Base-by-base conservation (phyloP, 2,329 filamentous ascomycete species). In the Monascus ruber region DNA sequence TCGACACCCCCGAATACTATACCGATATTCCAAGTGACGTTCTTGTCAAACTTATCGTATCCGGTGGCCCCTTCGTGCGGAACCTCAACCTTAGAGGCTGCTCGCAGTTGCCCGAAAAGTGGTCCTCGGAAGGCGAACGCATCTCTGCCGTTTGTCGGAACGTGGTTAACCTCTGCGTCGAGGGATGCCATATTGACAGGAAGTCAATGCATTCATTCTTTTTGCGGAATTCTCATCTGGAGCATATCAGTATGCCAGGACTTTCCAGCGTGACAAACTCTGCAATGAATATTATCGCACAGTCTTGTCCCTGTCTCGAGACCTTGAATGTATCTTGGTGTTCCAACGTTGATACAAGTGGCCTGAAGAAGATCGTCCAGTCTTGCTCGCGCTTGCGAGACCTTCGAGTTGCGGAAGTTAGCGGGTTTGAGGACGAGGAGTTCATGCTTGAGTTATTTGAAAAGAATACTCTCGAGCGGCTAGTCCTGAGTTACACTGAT, bases 321-420 rank as follows among this genome's bases (percentile, higher is more conserved):
- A 73, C 76, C 40, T 73, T 96, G 47, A 93, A 95, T 52, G 76
- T 96, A 17, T 94, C 87, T 0, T 96, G 89, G 86, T 98, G 91
- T 65, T 80, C 79, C 48, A 82, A 86, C 44, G 78, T 95, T 55
- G 82, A 91, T 53, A 82, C 85, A 6, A 70, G 75, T 8, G 88
- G 87, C 4, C 67, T 96, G 39, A 77, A 73, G 46, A 74, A 74
- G 37, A 73, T 98, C 2, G 67, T 95, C 1, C 70, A 82, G 43
- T 74, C 74, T 2, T 96, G 91, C 54, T 69, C 73, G 0, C 79
- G 72, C 38, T 66, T 98, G 39, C 81, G 70, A 39, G 88, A 96
- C 51, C 68, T 98, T 26, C 76, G 86, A 42, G 86, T 83, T 6
- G 81, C 85, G 35, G 87, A 94, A 60, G 74, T 94, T 25, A 73